phyloP scores from a whole-genome alignment of 768 basidiomycete genomes.

The Fistulinella prunicolor region DNA sequence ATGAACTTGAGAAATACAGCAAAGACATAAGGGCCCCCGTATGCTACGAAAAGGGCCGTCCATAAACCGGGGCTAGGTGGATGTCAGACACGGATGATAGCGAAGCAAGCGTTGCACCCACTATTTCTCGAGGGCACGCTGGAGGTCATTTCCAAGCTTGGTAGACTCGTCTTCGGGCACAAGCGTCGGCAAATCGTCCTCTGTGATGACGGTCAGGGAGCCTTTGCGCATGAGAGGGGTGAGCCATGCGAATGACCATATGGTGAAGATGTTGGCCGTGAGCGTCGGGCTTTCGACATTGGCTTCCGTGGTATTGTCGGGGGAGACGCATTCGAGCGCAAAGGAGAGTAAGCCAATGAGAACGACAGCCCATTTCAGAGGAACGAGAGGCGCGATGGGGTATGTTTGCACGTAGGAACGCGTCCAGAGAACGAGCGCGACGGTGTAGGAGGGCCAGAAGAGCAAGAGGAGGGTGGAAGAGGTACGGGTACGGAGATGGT shows the following conservation, averaged over 20 bases:
- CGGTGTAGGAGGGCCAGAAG: constrained; percentile 75
- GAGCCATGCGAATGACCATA: constrained; percentile 87
- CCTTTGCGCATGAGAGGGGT: constrained; percentile 75
- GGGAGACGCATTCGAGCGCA: constrained; percentile 65
- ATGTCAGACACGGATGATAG: background rate
- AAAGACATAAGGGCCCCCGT: constrained; percentile 68
- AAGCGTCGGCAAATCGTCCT: constrained; percentile 81
- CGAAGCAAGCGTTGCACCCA: constrained; percentile 33
- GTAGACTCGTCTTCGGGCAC: constrained; percentile 65
- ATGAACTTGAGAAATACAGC: constrained; percentile 67
- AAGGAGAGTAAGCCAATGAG: constrained; percentile 54
- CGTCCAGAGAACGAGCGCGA: constrained; percentile 50
- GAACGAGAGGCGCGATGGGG: constrained; percentile 36
- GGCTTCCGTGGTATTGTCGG: constrained; percentile 47
- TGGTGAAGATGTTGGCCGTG: constrained; percentile 78
- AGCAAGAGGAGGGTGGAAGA: constrained; percentile 73
- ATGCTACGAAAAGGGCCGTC: constrained; percentile 71
- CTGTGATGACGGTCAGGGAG: constrained; percentile 63
- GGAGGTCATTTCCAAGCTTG: constrained; percentile 60
- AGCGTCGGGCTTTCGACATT: constrained; percentile 63
- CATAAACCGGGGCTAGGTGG: constrained; percentile 58
- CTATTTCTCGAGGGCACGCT: constrained; percentile 62
- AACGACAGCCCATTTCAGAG: constrained; percentile 42
- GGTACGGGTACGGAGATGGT: constrained; percentile 66
- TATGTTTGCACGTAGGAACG: constrained; percentile 49